Evolutionary conservation across 2,329 filamentous ascomycete genomes (phyloP).

Genomic region (Alternaria hordeiaustralica): DNA sequence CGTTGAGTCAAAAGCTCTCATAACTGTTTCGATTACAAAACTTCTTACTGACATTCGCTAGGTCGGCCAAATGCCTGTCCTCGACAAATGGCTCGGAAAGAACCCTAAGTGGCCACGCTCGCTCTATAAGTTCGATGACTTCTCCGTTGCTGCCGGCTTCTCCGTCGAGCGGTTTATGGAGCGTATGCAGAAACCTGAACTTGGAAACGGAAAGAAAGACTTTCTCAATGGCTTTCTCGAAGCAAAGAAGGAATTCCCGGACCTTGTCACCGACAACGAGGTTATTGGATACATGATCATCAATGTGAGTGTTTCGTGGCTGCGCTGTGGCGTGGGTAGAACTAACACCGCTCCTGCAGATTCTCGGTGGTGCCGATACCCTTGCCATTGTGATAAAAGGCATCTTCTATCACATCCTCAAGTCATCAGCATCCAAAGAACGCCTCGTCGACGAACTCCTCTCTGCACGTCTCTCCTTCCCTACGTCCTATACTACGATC

Average conservation of each 20-base stretch:
- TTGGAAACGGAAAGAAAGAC: slow-evolving; percentile 27
- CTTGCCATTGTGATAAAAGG: slow-evolving; percentile 35
- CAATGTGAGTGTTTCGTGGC: slow-evolving; percentile 25
- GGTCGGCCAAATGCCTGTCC: slow-evolving; percentile 39
- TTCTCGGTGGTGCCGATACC: slow-evolving; percentile 43
- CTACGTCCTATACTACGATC: slow-evolving; percentile 24
- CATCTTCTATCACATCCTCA: slow-evolving; percentile 35
- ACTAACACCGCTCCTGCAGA: slow-evolving; percentile 5
- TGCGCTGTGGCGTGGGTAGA: not conserved
- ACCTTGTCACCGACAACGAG: slow-evolving; percentile 36
- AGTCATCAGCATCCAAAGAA: slow-evolving; percentile 25
- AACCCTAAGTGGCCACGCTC: slow-evolving; percentile 25
- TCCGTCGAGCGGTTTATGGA: slow-evolving; percentile 28
- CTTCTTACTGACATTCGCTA: slow-evolving; percentile 6
- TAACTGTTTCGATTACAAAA: not conserved
- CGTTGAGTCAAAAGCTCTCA: not conserved
- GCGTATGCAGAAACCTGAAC: slow-evolving; percentile 23
- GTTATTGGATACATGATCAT: slow-evolving; percentile 44
- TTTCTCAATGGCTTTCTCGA: slow-evolving; percentile 31
- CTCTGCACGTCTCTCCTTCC: slow-evolving; percentile 21
- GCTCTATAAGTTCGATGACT: slow-evolving; percentile 30
- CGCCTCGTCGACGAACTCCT: slow-evolving; percentile 35
- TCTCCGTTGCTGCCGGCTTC: slow-evolving; percentile 29
- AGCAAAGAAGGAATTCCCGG: slow-evolving; percentile 22
- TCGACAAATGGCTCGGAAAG: slow-evolving; percentile 35